Evolutionary conservation across 345 rosid genomes (phyloP), one percentile per base, ranked within the genome.

Genomic region (Viola odorata): DNA sequence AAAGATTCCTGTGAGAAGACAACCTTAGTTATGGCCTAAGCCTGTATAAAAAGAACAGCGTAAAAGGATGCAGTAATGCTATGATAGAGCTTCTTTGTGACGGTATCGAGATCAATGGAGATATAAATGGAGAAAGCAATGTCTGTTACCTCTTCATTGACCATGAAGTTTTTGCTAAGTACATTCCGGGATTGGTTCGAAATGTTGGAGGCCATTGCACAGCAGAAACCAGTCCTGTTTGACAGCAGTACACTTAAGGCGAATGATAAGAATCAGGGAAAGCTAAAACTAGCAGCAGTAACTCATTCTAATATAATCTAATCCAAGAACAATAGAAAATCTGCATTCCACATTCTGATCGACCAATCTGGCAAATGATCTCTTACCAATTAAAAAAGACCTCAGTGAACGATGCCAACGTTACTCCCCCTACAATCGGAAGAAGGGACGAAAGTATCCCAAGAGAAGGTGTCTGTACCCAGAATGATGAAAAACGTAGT

Each of bases 181-280:
- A 92, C 85, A 67, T 89, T 89, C 47, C 98, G 82, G 1, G 88
- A 87, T 71, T 92, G 98, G 75, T 89, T 92, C 0, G 96, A 87
- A 57, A 89, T 74, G 69, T 92, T 92, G 58, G 98, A 92, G 39
- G 96, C 94, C 98, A 92, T 87, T 45, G 98, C 96, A 53, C 84
- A 82, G 55, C 76, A 77, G 82, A 92, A 92, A 55, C 98, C 98
- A 67, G 61, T 76, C 96, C 96, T 89, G 81, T 54, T 71, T 62
- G 60, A 12, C 56, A 63, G 6, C 58, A 45, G 42, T 69, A 64
- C 17, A 57, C 32, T 48, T 37, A 56, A n/a, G 40, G 11, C 55
- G 0, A 38, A 68, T 1, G 13, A 55, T 59, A 44, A 53, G 41
- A 41, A 32, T 53, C 59, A 39, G 59, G 62, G 38, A 45, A 17